Evolutionary conservation across 1,284 basidiomycete species (phyloP).

Genomic region (Ganoderma multipileum): DNA sequence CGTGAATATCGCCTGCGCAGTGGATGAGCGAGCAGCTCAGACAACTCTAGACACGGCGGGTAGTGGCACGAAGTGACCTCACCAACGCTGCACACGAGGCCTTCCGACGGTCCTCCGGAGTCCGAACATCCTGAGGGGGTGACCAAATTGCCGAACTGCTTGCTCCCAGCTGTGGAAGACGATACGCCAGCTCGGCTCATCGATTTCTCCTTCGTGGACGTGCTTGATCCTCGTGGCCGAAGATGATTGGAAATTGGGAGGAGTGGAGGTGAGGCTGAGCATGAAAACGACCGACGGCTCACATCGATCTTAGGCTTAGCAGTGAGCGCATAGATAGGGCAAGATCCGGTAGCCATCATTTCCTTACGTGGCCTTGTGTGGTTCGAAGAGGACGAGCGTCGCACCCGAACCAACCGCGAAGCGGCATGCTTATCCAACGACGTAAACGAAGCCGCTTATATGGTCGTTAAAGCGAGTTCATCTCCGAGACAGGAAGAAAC

Average conservation of each 20-base stretch:
- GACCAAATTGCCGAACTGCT: neutral
- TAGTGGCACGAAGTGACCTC: neutral
- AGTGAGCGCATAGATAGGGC: neutral
- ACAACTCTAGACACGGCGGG: neutral
- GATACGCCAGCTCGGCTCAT: neutral
- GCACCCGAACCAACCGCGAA: neutral
- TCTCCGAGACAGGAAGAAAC: neutral
- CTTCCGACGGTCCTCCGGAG: neutral
- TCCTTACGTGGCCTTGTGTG: conserved; percentile 1
- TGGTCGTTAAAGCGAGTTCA: neutral
- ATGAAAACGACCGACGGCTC: neutral
- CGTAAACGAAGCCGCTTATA: neutral
- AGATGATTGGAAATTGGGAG: neutral
- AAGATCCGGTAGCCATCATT: conserved; percentile 6
- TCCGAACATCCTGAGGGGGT: neutral
- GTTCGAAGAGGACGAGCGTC: neutral
- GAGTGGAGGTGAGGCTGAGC: neutral
- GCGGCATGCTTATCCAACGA: neutral
- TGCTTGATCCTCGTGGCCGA: neutral
- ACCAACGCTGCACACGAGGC: neutral
- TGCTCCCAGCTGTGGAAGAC: neutral
- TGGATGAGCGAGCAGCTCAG: neutral
- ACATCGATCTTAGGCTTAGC: conserved; percentile 3
- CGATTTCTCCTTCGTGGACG: neutral
- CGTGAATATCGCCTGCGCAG: neutral